Evolutionary conservation across 2,329 filamentous ascomycete species (phyloP).

Genomic region (Myriosclerotinia scirpicola): DNA sequence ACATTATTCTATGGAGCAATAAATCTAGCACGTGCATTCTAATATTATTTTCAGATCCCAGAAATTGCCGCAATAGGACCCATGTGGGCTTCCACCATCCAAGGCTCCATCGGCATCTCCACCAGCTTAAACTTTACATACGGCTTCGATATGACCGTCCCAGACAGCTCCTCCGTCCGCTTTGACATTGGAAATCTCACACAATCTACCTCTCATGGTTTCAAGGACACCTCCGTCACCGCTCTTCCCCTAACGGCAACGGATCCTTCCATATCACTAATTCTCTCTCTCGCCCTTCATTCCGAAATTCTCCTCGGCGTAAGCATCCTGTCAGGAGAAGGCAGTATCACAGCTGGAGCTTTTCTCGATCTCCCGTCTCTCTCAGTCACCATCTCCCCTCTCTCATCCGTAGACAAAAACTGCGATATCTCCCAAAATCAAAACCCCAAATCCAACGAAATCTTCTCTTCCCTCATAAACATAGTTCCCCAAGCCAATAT

Average conservation of each 20-base stretch:
- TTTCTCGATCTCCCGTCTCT: conserved; percentile 16
- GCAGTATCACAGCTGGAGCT: conserved; percentile 6
- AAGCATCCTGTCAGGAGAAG: background rate
- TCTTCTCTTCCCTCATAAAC: conserved; percentile 14
- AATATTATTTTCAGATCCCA: conserved; percentile 1
- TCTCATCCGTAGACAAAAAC: conserved; percentile 2
- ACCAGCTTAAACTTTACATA: conserved; percentile 11
- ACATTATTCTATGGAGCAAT: background rate
- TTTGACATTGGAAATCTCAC: conserved; percentile 16
- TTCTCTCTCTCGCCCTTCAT: conserved; percentile 4
- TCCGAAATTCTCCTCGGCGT: conserved; percentile 20
- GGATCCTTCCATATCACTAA: background rate
- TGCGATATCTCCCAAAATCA: background rate
- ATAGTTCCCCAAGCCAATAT: conserved; percentile 14
- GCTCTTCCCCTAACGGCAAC: conserved; percentile 15
- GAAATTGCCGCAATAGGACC: conserved; percentile 5
- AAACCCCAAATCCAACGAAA: background rate
- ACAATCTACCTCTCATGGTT: conserved; percentile 1
- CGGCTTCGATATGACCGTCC: conserved; percentile 10
- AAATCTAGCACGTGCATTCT: background rate
- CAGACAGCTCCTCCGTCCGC: background rate
- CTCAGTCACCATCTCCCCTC: conserved; percentile 5
- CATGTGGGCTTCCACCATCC: conserved; percentile 7
- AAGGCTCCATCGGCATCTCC: conserved; percentile 1
- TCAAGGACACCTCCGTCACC: background rate